phyloP scores from a whole-genome alignment of 2,329 filamentous ascomycete species.

The Knufia petricola region DNA sequence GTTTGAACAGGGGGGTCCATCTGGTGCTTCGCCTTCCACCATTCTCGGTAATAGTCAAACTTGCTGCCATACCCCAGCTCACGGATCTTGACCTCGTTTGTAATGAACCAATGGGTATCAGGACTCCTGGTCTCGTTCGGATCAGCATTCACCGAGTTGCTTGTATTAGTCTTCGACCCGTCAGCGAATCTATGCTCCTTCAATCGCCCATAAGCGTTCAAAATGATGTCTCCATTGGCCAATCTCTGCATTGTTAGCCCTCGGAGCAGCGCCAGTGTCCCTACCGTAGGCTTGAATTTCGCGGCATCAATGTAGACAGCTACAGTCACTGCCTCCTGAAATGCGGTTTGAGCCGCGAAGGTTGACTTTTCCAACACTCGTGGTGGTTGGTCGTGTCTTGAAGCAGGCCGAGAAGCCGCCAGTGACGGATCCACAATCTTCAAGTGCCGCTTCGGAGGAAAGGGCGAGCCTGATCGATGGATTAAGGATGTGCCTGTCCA shows the following conservation, averaged over 20 bases:
- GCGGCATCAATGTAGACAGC: conserved; percentile 26
- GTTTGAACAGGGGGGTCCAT: background rate
- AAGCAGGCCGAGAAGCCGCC: conserved; percentile 9
- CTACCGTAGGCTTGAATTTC: conserved; percentile 22
- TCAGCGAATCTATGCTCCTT: conserved; percentile 14
- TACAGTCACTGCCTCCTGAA: conserved; percentile 20
- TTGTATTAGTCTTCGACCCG: background rate
- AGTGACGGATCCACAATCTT: conserved; percentile 24
- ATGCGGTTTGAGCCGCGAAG: conserved; percentile 2
- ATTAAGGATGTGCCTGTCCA: conserved; percentile 23
- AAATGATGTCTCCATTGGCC: conserved; percentile 22
- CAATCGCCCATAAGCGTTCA: conserved; percentile 25
- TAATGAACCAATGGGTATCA: conserved; percentile 6
- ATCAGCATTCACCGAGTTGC: background rate
- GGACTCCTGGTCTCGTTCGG: too few species aligned
- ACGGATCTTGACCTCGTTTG: conserved; percentile 4
- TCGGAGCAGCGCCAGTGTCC: conserved; percentile 25
- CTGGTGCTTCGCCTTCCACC: conserved; percentile 1
- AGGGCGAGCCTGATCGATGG: conserved; percentile 19
- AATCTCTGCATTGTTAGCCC: conserved; percentile 25
- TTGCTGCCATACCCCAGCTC: conserved; percentile 4
- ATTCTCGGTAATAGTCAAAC: conserved; percentile 6
- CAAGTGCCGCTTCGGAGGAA: conserved; percentile 26
- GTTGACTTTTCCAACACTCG: background rate
- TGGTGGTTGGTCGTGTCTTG: background rate